Evolutionary conservation across 371 early-diverging fungal species (phyloP), one percentile per base, ranked within the genome.

Genomic region (Sporodiniella umbellata): DNA sequence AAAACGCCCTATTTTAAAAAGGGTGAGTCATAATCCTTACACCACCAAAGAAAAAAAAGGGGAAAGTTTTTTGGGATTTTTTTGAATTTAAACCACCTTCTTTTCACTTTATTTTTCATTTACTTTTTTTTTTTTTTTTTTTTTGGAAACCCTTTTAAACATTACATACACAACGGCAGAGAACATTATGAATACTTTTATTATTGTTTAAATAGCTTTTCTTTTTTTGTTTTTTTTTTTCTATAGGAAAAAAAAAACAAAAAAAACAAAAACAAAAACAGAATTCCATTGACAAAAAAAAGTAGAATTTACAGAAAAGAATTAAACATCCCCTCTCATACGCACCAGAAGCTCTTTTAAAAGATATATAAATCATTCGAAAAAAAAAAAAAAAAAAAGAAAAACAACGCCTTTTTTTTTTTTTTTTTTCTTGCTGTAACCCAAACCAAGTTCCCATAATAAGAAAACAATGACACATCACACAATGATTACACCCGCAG

Each of bases 401-500:
- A 31, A 8, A 31, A 31, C 10, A 31, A 31, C 7, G 10, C 31
- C 31, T 31, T 10, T 31, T 31, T 31, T 31, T 1, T 31, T 31
- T 31, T 31, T 31, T 10, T 31, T 31, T 31, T 31, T 31, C 0
- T 31, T 31, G 0, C 30, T 7, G 30, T 10, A 7, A 28, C 10
- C 30, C 30, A 7, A 28, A 28, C 30, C 10, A 28, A 28, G 30
- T 28, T 10, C 30, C 21, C 40, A 18, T 21, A 40, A 55, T 54
- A 26, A 50, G 23, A 12, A 60, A 55, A 51, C 31, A 50, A 22
- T 50, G 50, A 35, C 42, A 51, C 31, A 44, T 60, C 18, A 31
- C 54, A 30, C 50, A 54, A 18, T 50, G 50, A 38, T 43, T 51
- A n/a, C 28, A 40, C 38, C 58, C 51, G 58, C 58, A 42, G 54